Evolutionary conservation across 1,284 basidiomycete genomes (phyloP).

Genomic region (Apiotrichum gracile): DNA sequence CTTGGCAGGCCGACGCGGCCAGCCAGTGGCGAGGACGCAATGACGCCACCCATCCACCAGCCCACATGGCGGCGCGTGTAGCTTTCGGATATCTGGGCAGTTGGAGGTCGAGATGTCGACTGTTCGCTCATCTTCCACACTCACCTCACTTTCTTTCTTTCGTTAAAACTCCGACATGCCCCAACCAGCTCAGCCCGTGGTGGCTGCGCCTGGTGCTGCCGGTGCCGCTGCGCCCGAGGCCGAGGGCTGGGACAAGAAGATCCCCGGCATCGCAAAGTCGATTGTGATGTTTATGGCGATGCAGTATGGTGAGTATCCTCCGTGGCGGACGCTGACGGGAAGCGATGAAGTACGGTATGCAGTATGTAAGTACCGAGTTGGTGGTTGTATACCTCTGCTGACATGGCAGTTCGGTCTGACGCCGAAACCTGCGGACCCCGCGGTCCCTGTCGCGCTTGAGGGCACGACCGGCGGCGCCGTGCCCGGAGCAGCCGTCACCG

Average conservation of each 20-base stretch:
- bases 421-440: too few relatives aligned
- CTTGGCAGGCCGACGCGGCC: too few relatives aligned
- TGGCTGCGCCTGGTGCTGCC: neutral
- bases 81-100: neutral
- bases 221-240: slow-evolving; percentile 10
- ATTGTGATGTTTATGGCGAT: slow-evolving; percentile 32
- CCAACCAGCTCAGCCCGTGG: slow-evolving; percentile 5
- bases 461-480: neutral
- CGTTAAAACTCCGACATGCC: neutral
- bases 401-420: neutral
- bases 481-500: neutral
- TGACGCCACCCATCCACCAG: neutral
- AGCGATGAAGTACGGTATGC: slow-evolving; percentile 41
- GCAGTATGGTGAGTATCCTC: slow-evolving; percentile 31
- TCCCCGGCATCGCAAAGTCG: slow-evolving; percentile 15
- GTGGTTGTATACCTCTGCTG: neutral
- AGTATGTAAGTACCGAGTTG: slow-evolving; percentile 24
- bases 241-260: slow-evolving; percentile 15
- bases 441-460: too few relatives aligned
- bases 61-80: neutral
- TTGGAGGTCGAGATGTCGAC: neutral
- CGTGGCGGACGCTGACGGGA: neutral
- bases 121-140: neutral
- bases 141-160: neutral
- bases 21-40: too few relatives aligned